Percentiles rank a stretch among this genome's conserved stretches.
These are phyloP conservation scores for Alternaria sp. DNA, from an alignment of 2,329 filamentous ascomycete species.

Conservation along the genomic window DNA sequence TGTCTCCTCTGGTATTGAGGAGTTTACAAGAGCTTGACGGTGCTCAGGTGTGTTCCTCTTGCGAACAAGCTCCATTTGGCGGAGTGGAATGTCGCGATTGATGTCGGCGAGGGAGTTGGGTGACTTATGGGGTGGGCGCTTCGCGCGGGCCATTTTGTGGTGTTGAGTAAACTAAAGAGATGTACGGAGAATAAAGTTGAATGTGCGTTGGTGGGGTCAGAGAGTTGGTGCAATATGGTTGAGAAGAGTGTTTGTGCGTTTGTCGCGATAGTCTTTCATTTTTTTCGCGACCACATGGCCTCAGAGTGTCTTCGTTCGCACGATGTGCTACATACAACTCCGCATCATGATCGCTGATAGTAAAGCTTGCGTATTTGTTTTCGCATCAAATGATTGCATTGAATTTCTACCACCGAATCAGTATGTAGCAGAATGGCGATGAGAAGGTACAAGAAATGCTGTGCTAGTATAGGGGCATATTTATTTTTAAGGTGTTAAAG, in stretches of 20 bases:
- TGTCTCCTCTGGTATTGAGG: neutral
- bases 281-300: neutral
- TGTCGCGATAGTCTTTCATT: constrained; percentile 1
- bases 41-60: neutral
- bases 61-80: neutral
- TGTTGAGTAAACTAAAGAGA: neutral
- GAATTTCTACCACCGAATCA: neutral
- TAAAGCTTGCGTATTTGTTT: neutral
- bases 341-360: neutral
- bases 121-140: neutral
- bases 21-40: neutral
- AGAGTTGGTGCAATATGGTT: neutral
- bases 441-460: neutral
- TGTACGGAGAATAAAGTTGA: neutral
- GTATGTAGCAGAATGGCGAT: neutral
- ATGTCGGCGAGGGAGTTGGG: neutral
- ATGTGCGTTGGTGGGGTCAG: neutral
- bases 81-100: neutral
- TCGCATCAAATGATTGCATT: neutral
- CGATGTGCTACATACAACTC: neutral
- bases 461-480: neutral
- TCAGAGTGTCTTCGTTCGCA: neutral
- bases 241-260: neutral
- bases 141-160: neutral
- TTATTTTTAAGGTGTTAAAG: no score